Percentiles rank a stretch among this genome's conserved stretches.
Conservation (phyloP, 2,329 filamentous ascomycete genomes). For the Apiospora marii region DNA sequence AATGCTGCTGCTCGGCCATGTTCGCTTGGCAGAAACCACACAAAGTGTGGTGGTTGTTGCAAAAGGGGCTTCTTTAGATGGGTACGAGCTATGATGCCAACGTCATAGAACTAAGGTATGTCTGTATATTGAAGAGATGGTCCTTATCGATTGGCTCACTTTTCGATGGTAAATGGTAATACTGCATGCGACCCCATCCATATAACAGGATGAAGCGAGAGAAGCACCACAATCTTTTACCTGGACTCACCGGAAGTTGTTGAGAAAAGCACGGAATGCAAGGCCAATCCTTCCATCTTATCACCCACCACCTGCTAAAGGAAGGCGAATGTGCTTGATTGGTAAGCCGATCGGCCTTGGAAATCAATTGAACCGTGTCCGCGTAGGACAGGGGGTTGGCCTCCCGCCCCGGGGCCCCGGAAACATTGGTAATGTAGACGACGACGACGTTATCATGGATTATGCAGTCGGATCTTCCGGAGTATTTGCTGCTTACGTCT, state of each 20-base stretch:
- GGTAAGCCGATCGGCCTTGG: conserved; percentile 15
- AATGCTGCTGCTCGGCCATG: neutral
- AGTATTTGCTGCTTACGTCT: neutral
- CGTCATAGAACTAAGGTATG: neutral
- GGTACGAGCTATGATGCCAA: neutral
- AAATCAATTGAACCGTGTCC: neutral
- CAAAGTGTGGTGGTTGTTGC: neutral
- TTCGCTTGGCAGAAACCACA: neutral
- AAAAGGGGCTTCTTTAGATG: neutral
- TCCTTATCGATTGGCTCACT: neutral
- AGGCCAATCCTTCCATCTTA: neutral
- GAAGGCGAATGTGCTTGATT: conserved; percentile 7
- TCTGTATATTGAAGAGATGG: neutral
- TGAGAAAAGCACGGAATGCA: neutral
- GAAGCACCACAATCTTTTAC: neutral
- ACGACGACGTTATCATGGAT: neutral
- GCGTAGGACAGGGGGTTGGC: neutral
- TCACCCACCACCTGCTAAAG: neutral
- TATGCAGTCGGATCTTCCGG: conserved; percentile 17
- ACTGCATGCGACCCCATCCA: neutral
- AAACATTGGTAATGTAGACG: neutral
- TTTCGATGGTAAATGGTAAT: neutral
- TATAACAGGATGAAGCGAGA: neutral
- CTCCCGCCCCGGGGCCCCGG: neutral
- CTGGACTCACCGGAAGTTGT: neutral